Evolutionary conservation across 805 yeast genomes (phyloP).

Genomic region (Starmera amethionina): DNA sequence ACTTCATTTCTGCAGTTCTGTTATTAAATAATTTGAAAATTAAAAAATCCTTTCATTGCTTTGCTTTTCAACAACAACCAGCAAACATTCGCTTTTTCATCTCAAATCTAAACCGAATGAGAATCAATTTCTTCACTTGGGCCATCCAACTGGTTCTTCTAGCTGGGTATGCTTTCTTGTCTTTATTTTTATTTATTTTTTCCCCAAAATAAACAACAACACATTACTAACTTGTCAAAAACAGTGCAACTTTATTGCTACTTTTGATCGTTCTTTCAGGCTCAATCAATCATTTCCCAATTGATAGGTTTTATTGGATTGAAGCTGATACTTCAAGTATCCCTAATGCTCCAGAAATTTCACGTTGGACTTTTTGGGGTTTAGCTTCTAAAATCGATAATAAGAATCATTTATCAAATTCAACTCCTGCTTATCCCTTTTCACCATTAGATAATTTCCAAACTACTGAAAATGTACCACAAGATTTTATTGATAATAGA

Average conservation of each 20-base stretch:
- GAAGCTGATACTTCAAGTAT: constrained; percentile 56
- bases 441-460: constrained; percentile 69
- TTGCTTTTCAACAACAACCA: background rate
- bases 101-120: constrained; percentile 1
- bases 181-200: background rate
- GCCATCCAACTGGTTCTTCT: constrained; percentile 8
- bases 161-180: constrained; percentile 8
- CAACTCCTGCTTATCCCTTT: constrained; percentile 62
- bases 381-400: constrained; percentile 35
- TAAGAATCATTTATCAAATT: constrained; percentile 25
- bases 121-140: constrained; percentile 5
- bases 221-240: background rate
- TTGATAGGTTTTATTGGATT: constrained; percentile 61
- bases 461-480: constrained; percentile 42
- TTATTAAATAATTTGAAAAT: no score
- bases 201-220: background rate
- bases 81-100: background rate
- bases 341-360: constrained; percentile 32
- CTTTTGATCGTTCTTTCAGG: constrained; percentile 59
- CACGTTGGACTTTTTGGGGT: constrained; percentile 88
- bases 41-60: no score
- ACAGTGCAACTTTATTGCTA: constrained; percentile 34
- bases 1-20: no score
- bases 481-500: constrained; percentile 42
- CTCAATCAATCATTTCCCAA: constrained; percentile 45